phyloP scores from a whole-genome alignment of 1,284 basidiomycete genomes.

The Entoloma clypeatum region DNA sequence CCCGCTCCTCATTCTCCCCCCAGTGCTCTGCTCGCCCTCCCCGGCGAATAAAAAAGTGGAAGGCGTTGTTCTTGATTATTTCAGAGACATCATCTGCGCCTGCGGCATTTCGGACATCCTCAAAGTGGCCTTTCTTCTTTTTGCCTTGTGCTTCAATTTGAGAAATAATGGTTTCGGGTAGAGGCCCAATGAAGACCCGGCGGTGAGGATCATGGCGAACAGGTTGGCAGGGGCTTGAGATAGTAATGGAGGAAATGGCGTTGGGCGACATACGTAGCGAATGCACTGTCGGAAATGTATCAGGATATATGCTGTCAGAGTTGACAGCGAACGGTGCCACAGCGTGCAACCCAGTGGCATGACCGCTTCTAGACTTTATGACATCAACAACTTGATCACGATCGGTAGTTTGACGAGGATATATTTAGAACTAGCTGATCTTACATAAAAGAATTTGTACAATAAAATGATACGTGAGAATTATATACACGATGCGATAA shows the following conservation, averaged over 20 bases:
- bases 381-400: too few relatives aligned
- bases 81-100: constrained; percentile 40
- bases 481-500: too few relatives aligned
- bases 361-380: too few relatives aligned
- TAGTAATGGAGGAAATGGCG: constrained; percentile 17
- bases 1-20: constrained; percentile 51
- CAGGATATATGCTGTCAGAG: too few relatives aligned
- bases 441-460: too few relatives aligned
- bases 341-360: too few relatives aligned
- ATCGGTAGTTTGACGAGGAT: too few relatives aligned
- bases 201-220: constrained; percentile 29
- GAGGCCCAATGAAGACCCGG: constrained; percentile 59
- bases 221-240: constrained; percentile 11
- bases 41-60: constrained; percentile 55
- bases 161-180: constrained; percentile 54
- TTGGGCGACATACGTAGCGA: constrained; percentile 11
- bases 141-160: constrained; percentile 30
- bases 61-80: constrained; percentile 55
- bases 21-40: constrained; percentile 65
- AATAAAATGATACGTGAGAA: too few relatives aligned
- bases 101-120: constrained; percentile 16
- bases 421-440: too few relatives aligned
- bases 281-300: neutral
- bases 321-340: too few relatives aligned
- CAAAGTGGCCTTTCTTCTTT: constrained; percentile 24